These are phyloP conservation scores for Smittium culicis DNA, from an alignment of 371 early-diverging fungal genomes.

Conservation along the genomic window DNA sequence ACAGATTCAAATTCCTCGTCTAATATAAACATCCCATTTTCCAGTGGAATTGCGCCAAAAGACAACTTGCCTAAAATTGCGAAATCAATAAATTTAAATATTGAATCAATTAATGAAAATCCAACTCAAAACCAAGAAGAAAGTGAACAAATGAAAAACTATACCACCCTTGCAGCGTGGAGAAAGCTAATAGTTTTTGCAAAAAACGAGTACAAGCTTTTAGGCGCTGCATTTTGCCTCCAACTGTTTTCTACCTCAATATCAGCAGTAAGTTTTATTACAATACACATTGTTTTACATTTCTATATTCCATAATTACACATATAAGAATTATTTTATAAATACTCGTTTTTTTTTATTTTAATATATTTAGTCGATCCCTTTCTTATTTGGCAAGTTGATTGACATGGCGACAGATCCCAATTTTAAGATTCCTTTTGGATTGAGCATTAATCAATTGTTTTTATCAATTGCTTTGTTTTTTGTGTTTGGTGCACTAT, in stretches of 20 bases:
- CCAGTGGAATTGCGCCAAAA: no score
- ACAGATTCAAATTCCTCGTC: no score
- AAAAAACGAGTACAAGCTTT: constrained; percentile 29
- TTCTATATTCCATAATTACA: no score
- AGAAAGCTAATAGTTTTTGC: constrained; percentile 29
- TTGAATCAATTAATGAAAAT: no score
- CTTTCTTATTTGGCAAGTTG: constrained; percentile 65
- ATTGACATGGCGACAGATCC: constrained; percentile 51
- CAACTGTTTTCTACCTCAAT: constrained; percentile 51
- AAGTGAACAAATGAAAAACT: constrained; percentile 3
- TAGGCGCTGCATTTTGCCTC: constrained; percentile 35
- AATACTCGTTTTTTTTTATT: no score
- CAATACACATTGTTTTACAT: constrained; percentile 13
- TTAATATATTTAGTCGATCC: constrained; percentile 58
- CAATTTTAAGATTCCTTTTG: constrained; percentile 25
- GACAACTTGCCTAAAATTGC: no score
- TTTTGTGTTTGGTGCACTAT: constrained; percentile 50
- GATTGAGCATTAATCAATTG: constrained; percentile 40
- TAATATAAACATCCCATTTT: no score
- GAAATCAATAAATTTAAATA: no score
- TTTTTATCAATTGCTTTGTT: constrained; percentile 38
- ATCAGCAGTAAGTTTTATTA: no score
- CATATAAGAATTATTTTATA: no score
- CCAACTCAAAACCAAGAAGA: no score
- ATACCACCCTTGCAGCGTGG: not conserved